Conservation (phyloP, 371 early-diverging fungal species). For the Circinella minor region DNA sequence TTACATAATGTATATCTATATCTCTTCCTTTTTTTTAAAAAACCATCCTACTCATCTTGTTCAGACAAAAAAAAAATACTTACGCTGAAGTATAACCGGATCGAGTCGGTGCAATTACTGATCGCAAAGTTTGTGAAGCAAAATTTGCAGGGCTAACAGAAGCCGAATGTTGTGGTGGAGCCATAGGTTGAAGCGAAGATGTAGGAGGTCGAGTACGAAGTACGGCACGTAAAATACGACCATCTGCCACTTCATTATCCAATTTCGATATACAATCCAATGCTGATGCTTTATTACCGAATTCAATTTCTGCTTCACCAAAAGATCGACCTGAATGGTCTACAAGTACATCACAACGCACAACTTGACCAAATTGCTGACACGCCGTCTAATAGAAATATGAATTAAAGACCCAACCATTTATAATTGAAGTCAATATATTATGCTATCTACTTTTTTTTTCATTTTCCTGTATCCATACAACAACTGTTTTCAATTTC, state of each 20-base stretch:
- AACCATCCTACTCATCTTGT: background rate
- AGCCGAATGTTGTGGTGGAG: background rate
- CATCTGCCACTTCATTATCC: slow-evolving; percentile 51
- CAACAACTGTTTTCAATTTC: too few relatives aligned
- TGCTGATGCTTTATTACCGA: slow-evolving; percentile 40
- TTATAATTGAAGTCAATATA: too few relatives aligned
- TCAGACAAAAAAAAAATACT: slow-evolving; percentile 11
- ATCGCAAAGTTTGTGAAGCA: slow-evolving; percentile 13
- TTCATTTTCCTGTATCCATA: too few relatives aligned
- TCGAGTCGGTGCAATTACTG: slow-evolving; percentile 17
- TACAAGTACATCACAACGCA: slow-evolving; percentile 41
- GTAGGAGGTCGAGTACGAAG: background rate
- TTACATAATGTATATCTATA: background rate
- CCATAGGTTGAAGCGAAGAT: background rate
- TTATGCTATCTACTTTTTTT: too few relatives aligned
- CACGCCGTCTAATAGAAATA: slow-evolving; percentile 34
- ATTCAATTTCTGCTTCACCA: slow-evolving; percentile 57
- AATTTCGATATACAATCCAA: slow-evolving; percentile 44
- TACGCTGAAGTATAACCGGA: slow-evolving; percentile 14
- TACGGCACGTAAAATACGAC: slow-evolving; percentile 15
- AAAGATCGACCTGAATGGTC: slow-evolving; percentile 46
- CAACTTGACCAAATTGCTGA: slow-evolving; percentile 41
- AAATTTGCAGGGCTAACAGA: slow-evolving; percentile 5
- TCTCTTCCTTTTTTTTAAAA: background rate
- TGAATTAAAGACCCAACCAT: background rate